Percentiles rank a stretch among this genome's conserved stretches.
phyloP scores from a whole-genome alignment of 306 rosid genomes.

The Purshia tridentata region DNA sequence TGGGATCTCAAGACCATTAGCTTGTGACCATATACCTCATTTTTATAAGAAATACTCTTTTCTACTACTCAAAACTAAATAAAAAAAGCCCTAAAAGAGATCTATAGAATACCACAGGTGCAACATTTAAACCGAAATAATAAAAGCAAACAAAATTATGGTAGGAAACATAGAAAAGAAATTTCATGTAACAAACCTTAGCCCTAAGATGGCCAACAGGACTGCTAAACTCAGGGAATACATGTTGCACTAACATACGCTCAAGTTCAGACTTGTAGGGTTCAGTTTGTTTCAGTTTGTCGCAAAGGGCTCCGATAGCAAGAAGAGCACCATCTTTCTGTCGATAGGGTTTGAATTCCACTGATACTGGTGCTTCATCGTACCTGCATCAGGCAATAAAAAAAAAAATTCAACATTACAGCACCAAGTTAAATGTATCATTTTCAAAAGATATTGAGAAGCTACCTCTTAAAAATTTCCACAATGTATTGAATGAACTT shows the following conservation, averaged over 20 bases:
- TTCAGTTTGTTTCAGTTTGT: constrained; percentile 88
- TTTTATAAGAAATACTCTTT: not conserved
- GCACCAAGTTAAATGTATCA: constrained; percentile 14
- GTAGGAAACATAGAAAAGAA: constrained; percentile 5
- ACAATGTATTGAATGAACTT: constrained; percentile 83
- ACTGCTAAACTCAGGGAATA: constrained; percentile 92
- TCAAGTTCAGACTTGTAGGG: constrained; percentile 96
- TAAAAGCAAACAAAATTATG: not conserved
- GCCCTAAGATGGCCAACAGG: constrained; percentile 97
- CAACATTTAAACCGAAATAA: not conserved
- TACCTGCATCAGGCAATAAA: constrained; percentile 49
- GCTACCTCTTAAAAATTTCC: constrained; percentile 75
- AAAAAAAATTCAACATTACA: constrained; percentile 1
- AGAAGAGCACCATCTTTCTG: constrained; percentile 98
- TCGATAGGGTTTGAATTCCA: constrained; percentile 76
- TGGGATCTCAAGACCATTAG: not conserved
- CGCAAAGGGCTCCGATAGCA: constrained; percentile 97
- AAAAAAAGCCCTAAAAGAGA: not conserved
- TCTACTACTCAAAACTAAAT: not conserved
- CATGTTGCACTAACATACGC: constrained; percentile 94
- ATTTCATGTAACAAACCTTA: constrained; percentile 51
- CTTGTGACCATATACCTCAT: not conserved
- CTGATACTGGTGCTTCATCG: constrained; percentile 62
- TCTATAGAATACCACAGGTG: not conserved
- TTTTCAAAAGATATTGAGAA: constrained; percentile 2